phyloP scores from a whole-genome alignment of 2,329 filamentous ascomycete species.

The Leptodontidium sp. region DNA sequence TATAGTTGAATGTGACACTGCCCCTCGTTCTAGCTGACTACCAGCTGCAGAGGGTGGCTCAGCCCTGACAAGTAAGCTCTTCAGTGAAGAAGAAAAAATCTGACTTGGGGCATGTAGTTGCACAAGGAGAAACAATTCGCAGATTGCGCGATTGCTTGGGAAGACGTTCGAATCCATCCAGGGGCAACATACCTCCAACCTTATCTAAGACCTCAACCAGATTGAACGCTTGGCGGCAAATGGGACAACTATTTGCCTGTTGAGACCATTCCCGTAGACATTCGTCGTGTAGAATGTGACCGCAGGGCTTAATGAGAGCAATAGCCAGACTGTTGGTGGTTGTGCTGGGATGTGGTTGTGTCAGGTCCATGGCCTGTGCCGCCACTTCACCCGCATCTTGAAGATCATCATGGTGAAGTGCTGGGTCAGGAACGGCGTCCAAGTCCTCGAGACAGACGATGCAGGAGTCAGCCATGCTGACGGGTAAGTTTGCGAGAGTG shows the following conservation, averaged over 20 bases:
- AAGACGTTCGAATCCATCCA: slow-evolving; percentile 19
- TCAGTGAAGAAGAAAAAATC: not conserved
- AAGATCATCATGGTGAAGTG: slow-evolving; percentile 33
- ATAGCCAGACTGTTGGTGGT: slow-evolving; percentile 48
- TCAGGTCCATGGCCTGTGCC: slow-evolving; percentile 26
- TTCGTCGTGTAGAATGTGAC: slow-evolving; percentile 90
- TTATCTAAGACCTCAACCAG: slow-evolving; percentile 83
- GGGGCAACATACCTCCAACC: slow-evolving; percentile 73
- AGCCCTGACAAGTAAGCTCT: slow-evolving; percentile 19
- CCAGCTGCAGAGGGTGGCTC: slow-evolving; percentile 15
- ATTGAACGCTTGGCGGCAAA: slow-evolving; percentile 93
- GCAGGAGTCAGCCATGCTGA: slow-evolving; percentile 66
- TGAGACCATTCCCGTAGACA: slow-evolving; percentile 95
- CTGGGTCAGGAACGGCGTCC: slow-evolving; percentile 42
- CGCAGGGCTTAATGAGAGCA: slow-evolving; percentile 76
- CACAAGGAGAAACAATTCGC: slow-evolving; percentile 27
- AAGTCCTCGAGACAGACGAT: slow-evolving; percentile 74
- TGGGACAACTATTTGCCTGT: slow-evolving; percentile 96
- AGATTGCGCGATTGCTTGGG: slow-evolving; percentile 11
- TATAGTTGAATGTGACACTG: slow-evolving; percentile 5
- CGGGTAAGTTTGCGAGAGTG: slow-evolving; percentile 35
- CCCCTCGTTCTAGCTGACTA: slow-evolving; percentile 13
- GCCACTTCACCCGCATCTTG: slow-evolving; percentile 37
- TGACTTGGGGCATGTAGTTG: slow-evolving; percentile 18
- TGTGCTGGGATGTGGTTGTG: slow-evolving; percentile 40